These are phyloP conservation scores for Hymenoscyphus occultus DNA, from an alignment of 2,329 filamentous ascomycete genomes.

Conservation along the genomic window DNA sequence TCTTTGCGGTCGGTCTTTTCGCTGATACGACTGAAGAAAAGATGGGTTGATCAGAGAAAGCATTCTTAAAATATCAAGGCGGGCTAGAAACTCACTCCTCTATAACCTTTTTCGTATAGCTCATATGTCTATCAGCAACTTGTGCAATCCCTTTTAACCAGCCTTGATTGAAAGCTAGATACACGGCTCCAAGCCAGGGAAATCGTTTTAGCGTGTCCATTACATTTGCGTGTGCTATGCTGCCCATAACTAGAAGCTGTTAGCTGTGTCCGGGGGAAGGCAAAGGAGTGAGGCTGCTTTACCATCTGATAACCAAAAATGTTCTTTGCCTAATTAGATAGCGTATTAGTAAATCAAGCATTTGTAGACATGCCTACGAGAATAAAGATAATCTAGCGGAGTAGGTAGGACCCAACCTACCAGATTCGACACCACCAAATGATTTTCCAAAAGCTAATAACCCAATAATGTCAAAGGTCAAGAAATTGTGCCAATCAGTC, in stretches of 20 bases:
- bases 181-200: not conserved
- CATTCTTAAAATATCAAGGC: too few species aligned
- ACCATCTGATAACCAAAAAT: not conserved
- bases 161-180: not conserved
- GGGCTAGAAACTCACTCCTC: not conserved
- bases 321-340: not conserved
- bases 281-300: too few species aligned
- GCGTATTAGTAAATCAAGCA: not conserved
- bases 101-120: not conserved
- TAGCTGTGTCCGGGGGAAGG: too few species aligned
- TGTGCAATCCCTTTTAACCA: not conserved
- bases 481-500: not conserved
- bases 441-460: conserved; percentile 1
- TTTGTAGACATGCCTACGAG: too few species aligned
- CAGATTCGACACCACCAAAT: not conserved
- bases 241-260: not conserved
- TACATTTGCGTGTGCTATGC: not conserved
- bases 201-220: not conserved
- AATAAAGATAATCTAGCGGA: not conserved
- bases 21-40: too few species aligned
- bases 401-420: not conserved
- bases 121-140: not conserved
- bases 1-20: conserved; percentile 8
- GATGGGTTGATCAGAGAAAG: too few species aligned
- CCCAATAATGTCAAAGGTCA: conserved; percentile 10